Evolutionary conservation across 202 grass and related monocot species (phyloP).

Genomic region (Panicum hallii): DNA sequence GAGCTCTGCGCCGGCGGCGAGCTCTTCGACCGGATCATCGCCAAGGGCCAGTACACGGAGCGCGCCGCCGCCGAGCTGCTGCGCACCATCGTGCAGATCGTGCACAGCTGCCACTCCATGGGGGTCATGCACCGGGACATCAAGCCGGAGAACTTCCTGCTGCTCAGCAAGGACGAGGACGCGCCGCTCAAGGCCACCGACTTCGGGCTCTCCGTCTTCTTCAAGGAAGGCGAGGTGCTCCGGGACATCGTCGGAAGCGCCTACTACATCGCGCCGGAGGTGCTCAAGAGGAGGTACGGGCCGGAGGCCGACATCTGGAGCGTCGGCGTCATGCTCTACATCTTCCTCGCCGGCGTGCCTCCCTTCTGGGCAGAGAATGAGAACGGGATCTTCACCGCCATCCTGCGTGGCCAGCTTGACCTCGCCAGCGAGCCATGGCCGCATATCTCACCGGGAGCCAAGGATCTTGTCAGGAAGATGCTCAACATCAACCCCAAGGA

Average conservation of each 20-base stretch:
- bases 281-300: conserved; percentile 78
- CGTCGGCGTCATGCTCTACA: conserved; percentile 94
- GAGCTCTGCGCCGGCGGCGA: conserved; percentile 95
- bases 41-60: conserved; percentile 79
- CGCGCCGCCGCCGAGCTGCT: conserved; percentile 70
- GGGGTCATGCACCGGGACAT: conserved; percentile 75
- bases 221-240: conserved; percentile 83
- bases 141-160: conserved; percentile 71
- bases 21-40: conserved; percentile 95
- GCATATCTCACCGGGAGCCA: conserved; percentile 64
- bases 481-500: conserved; percentile 73
- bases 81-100: conserved; percentile 66
- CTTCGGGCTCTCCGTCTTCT: conserved; percentile 88
- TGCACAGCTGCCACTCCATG: conserved; percentile 79
- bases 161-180: conserved; percentile 66
- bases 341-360: conserved; percentile 87
- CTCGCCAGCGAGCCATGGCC: conserved; percentile 81
- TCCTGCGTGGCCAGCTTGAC: conserved; percentile 68
- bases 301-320: conserved; percentile 92
- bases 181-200: conserved; percentile 84
- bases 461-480: conserved; percentile 82
- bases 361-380: conserved; percentile 94
- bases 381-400: conserved; percentile 87
- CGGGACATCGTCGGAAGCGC: conserved; percentile 85
- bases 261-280: conserved; percentile 93